Percentiles rank a stretch among this genome's conserved stretches.
Conservation (phyloP, 1,284 basidiomycete genomes). For the Cryptococcus sp. region DNA sequence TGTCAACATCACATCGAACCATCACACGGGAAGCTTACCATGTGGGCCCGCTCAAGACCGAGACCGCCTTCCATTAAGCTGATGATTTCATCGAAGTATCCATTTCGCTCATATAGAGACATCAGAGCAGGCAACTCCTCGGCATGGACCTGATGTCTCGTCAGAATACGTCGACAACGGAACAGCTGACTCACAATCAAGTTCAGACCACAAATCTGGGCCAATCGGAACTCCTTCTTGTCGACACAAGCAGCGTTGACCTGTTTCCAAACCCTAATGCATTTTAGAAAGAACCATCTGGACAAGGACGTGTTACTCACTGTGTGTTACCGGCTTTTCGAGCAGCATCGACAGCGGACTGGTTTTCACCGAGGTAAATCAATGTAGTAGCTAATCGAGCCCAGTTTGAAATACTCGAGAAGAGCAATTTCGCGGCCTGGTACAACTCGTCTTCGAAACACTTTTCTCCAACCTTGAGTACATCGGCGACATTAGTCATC, state of each 20-base stretch:
- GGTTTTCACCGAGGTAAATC: slow-evolving; percentile 97
- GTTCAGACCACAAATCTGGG: slow-evolving; percentile 97
- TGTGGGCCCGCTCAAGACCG: slow-evolving; percentile 91
- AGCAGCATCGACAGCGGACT: slow-evolving; percentile 95
- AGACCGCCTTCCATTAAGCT: slow-evolving; percentile 87
- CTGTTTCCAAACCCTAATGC: slow-evolving; percentile 93
- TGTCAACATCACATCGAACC: neutral
- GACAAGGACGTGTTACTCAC: slow-evolving; percentile 51
- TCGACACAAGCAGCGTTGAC: slow-evolving; percentile 98
- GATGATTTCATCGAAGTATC: slow-evolving; percentile 93
- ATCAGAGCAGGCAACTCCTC: slow-evolving; percentile 85
- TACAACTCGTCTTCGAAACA: slow-evolving; percentile 99
- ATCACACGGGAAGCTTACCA: slow-evolving; percentile 49
- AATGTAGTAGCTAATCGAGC: slow-evolving; percentile 95
- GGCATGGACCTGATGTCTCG: slow-evolving; percentile 41
- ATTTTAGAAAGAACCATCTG: neutral
- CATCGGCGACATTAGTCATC: slow-evolving; percentile 98
- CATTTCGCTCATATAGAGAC: slow-evolving; percentile 81
- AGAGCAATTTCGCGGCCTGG: slow-evolving; percentile 92
- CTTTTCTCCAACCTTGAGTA: slow-evolving; percentile 95
- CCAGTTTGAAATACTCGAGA: slow-evolving; percentile 97
- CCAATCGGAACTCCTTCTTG: slow-evolving; percentile 93
- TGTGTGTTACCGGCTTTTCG: slow-evolving; percentile 98
- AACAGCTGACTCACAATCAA: slow-evolving; percentile 63
- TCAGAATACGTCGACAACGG: neutral